Conservation (phyloP, 768 basidiomycete species). For the Hortiboletus flavorubellus region DNA sequence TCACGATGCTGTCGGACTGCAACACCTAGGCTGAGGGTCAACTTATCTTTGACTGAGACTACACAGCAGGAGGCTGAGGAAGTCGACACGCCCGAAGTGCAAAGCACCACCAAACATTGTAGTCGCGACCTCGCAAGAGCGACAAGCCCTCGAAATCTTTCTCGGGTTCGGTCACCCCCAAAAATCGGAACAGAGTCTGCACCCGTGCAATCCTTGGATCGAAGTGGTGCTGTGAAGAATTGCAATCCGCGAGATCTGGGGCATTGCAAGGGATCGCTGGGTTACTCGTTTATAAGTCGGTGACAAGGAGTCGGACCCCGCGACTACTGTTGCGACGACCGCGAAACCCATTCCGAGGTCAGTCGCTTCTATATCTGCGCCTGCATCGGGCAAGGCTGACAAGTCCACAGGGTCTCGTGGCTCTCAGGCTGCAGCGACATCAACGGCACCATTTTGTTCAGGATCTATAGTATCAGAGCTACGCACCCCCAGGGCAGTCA, state of each 20-base stretch:
- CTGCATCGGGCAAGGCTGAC: constrained; percentile 38
- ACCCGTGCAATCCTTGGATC: constrained; percentile 63
- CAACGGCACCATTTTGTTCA: constrained; percentile 56
- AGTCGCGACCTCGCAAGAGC: no score
- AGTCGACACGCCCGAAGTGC: no score
- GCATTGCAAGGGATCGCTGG: constrained; percentile 83
- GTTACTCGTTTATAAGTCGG: constrained; percentile 81
- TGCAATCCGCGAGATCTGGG: constrained; percentile 74
- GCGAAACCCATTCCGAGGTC: constrained; percentile 36
- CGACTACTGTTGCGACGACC: constrained; percentile 34
- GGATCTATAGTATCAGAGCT: constrained; percentile 50
- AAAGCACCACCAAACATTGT: no score
- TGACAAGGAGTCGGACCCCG: constrained; percentile 71
- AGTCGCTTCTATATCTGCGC: constrained; percentile 46
- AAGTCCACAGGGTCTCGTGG: constrained; percentile 38
- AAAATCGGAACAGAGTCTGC: constrained; percentile 75
- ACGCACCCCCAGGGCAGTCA: constrained; percentile 39
- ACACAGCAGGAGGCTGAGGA: constrained; percentile 20
- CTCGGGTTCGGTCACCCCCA: constrained; percentile 69
- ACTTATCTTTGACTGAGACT: constrained; percentile 85
- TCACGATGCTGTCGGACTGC: constrained; percentile 78
- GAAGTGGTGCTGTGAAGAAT: constrained; percentile 61
- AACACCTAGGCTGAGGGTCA: constrained; percentile 82
- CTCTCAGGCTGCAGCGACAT: constrained; percentile 41
- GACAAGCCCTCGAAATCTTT: constrained; percentile 67